Conservation (phyloP, 331 rosid genomes). For the Quercus tomentella region DNA sequence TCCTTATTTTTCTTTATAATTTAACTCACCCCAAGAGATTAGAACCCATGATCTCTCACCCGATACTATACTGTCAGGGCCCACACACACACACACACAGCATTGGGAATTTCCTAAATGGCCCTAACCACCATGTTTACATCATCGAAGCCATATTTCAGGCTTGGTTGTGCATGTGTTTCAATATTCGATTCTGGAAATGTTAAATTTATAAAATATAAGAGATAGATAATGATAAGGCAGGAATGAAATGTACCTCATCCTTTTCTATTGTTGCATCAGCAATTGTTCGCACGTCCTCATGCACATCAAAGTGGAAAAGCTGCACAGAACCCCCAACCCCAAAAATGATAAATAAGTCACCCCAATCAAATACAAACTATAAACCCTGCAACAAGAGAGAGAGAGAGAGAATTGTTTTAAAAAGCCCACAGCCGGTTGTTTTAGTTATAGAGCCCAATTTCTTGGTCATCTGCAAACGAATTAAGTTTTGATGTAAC, state of each 20-base stretch:
- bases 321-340: neutral
- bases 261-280: conserved; percentile 97
- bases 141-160: neutral
- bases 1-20: no score
- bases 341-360: neutral
- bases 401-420: neutral
- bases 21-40: no score
- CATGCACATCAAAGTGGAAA: conserved; percentile 98
- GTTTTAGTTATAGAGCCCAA: neutral
- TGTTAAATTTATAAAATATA: neutral
- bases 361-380: conserved; percentile 1
- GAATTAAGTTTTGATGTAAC: neutral
- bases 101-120: neutral
- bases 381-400: neutral
- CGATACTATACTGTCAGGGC: no score
- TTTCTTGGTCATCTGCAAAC: neutral
- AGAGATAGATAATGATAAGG: neutral
- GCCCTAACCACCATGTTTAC: neutral
- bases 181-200: neutral
- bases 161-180: neutral
- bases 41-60: no score
- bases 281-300: conserved; percentile 93
- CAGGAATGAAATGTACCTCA: conserved; percentile 56
- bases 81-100: no score
- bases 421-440: neutral